Evolutionary conservation across 768 basidiomycete genomes (phyloP).

Genomic region (Myochromella boudieri): DNA sequence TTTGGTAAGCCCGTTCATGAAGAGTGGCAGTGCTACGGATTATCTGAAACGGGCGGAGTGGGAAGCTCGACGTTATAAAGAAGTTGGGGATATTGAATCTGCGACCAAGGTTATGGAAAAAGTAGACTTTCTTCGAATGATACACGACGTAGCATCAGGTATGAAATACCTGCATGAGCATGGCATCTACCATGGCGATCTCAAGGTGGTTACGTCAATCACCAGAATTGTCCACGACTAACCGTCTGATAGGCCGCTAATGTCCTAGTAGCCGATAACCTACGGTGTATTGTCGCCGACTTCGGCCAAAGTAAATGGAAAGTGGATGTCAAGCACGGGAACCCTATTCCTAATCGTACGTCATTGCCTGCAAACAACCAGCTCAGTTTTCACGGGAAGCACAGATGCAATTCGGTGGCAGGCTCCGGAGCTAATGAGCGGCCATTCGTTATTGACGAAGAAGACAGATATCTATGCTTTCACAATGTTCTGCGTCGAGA

Average conservation of each 20-base stretch:
- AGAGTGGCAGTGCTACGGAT: conserved; percentile 61
- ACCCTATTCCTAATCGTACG: too few relatives aligned
- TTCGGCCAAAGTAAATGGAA: conserved; percentile 85
- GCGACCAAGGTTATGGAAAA: too few relatives aligned
- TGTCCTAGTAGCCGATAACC: conserved; percentile 68
- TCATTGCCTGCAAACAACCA: neutral
- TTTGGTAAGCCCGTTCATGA: conserved; percentile 73
- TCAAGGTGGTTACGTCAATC: conserved; percentile 54
- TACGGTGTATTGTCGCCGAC: conserved; percentile 73
- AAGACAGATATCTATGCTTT: conserved; percentile 71
- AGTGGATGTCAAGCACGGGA: too few relatives aligned
- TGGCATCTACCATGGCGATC: conserved; percentile 75
- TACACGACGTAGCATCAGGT: conserved; percentile 75
- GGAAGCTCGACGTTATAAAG: too few relatives aligned
- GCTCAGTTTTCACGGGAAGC: conserved; percentile 52
- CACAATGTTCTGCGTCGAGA: conserved; percentile 63
- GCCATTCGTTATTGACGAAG: conserved; percentile 38
- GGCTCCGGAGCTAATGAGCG: conserved; percentile 62
- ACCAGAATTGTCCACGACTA: neutral
- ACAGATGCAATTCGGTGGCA: conserved; percentile 79
- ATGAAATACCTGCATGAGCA: conserved; percentile 78
- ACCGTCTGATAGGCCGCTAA: conserved; percentile 56
- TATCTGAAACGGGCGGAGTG: conserved; percentile 54
- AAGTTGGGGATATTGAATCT: too few relatives aligned
- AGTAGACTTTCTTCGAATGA: conserved; percentile 54